phyloP scores from a whole-genome alignment of 169 alveolate species.

The Eimeria praecox region DNA sequence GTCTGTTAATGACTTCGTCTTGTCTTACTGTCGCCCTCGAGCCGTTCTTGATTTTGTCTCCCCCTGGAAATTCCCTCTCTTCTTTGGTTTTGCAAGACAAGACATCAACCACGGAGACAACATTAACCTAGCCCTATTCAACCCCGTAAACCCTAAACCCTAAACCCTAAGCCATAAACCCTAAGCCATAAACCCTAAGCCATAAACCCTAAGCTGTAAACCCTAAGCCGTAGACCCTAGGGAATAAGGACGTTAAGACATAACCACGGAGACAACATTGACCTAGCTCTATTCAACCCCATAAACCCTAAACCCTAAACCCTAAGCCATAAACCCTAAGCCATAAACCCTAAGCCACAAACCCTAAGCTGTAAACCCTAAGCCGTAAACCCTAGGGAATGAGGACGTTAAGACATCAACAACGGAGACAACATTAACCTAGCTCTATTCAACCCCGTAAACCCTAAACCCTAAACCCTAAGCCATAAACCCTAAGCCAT shows the following conservation, averaged over 20 bases:
- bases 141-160: slow-evolving; percentile 56
- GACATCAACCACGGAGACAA: slow-evolving; percentile 37
- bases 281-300: slow-evolving; percentile 3
- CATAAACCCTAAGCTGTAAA: too few species aligned
- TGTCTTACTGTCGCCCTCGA: slow-evolving; percentile 24
- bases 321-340: not conserved
- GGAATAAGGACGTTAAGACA: too few species aligned
- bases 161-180: not conserved
- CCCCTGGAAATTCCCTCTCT: slow-evolving; percentile 51
- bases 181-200: not conserved
- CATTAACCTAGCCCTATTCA: not conserved
- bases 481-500: not conserved
- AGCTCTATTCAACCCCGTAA: slow-evolving; percentile 14
- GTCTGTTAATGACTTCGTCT: slow-evolving; percentile 50
- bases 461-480: slow-evolving; percentile 57
- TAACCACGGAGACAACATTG: slow-evolving; percentile 9
- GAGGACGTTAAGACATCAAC: slow-evolving; percentile 25
- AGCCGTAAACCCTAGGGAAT: too few species aligned
- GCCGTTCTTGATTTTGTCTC: slow-evolving; percentile 39
- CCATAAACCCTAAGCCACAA: not conserved
- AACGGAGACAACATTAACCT: not conserved
- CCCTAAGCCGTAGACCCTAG: too few species aligned
- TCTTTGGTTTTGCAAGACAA: slow-evolving; percentile 30
- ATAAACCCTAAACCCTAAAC: slow-evolving; percentile 56
- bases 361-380: too few species aligned